These are phyloP conservation scores for Epichloe brachyelytri DNA, from an alignment of 2,329 filamentous ascomycete genomes.

Conservation along the genomic window DNA sequence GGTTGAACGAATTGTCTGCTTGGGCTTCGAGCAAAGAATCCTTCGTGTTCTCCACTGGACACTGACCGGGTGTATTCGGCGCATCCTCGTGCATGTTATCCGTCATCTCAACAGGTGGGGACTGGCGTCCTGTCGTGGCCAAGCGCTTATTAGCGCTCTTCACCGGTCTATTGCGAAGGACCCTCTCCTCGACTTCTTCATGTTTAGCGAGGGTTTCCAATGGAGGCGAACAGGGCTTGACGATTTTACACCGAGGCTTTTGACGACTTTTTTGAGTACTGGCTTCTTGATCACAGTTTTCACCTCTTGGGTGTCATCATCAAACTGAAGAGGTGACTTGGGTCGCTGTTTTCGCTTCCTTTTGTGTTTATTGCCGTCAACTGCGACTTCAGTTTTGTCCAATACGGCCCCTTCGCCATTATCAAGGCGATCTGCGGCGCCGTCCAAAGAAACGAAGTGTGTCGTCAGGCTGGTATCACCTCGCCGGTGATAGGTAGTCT, in stretches of 20 bases:
- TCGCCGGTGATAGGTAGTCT: no score
- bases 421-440: background rate
- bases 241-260: background rate
- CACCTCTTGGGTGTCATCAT: conserved; percentile 17
- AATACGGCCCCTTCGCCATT: background rate
- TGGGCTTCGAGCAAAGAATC: background rate
- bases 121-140: background rate
- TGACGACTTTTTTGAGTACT: conserved; percentile 1
- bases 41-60: background rate
- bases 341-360: conserved; percentile 20
- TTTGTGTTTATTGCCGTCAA: background rate
- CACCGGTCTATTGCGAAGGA: background rate
- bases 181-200: background rate
- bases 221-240: background rate
- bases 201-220: background rate
- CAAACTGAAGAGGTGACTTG: conserved; percentile 21
- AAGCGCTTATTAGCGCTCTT: background rate
- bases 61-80: background rate
- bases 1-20: background rate
- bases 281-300: conserved; percentile 4
- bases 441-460: conserved; percentile 1
- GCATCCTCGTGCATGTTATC: background rate
- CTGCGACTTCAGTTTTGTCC: background rate
- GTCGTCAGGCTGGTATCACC: background rate
- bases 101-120: background rate